Conservation (phyloP, 2,329 filamentous ascomycete species). For the Kalaharituber pfeilii region DNA sequence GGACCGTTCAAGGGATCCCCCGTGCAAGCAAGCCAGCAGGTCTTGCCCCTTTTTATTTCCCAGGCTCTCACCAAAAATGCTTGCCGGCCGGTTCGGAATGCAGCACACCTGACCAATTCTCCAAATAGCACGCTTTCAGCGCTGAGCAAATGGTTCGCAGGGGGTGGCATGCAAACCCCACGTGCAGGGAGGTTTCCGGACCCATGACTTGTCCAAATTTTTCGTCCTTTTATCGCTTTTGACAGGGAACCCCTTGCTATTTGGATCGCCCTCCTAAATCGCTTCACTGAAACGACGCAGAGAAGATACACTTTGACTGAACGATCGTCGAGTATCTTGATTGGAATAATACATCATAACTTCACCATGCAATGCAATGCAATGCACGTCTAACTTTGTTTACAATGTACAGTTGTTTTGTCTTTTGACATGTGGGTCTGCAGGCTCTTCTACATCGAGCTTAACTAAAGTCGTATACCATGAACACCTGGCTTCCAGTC, state of each 20-base stretch:
- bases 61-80: too few species aligned
- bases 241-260: conserved; percentile 1
- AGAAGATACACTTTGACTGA: not conserved
- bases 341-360: not conserved
- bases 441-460: not conserved
- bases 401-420: not conserved
- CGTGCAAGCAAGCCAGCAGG: too few species aligned
- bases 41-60: too few species aligned
- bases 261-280: not conserved
- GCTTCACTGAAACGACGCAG: not conserved
- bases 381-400: not conserved
- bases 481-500: conserved; percentile 45
- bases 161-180: too few species aligned
- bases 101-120: too few species aligned
- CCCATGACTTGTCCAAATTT: too few species aligned
- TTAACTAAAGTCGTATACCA: conserved; percentile 75
- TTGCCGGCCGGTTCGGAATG: too few species aligned
- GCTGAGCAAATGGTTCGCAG: too few species aligned
- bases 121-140: too few species aligned
- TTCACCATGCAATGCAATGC: conserved; percentile 1
- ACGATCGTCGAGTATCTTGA: not conserved
- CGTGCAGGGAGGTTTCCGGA: too few species aligned
- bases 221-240: too few species aligned
- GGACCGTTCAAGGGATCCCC: too few species aligned
- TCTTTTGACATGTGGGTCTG: not conserved